Evolutionary conservation across 257 asterid species (phyloP).

Genomic region (Fraxinus pennsylvanica): DNA sequence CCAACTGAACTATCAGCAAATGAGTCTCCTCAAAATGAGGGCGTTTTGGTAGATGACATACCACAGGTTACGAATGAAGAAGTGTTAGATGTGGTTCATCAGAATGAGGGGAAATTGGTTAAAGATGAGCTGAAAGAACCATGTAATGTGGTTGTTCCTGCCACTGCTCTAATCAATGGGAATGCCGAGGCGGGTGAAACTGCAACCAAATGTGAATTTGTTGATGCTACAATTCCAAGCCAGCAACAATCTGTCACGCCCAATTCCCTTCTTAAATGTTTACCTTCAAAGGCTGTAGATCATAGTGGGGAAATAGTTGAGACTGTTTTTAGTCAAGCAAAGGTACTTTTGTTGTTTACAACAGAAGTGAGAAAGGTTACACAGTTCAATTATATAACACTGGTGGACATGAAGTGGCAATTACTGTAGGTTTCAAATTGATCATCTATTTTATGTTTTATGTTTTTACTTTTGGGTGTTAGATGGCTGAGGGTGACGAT

Average conservation of each 20-base stretch:
- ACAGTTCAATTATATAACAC: not conserved
- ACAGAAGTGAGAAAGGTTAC: not conserved
- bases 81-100: slow-evolving; percentile 17
- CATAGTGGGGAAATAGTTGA: slow-evolving; percentile 48
- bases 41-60: slow-evolving; percentile 23
- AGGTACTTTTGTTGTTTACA: slow-evolving; percentile 41
- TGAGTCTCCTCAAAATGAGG: slow-evolving; percentile 40
- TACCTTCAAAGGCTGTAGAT: slow-evolving; percentile 48
- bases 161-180: slow-evolving; percentile 24
- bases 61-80: slow-evolving; percentile 33
- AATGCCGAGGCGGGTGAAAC: slow-evolving; percentile 28
- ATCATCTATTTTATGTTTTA: not conserved
- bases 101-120: slow-evolving; percentile 31
- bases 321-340: slow-evolving; percentile 40
- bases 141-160: slow-evolving; percentile 18
- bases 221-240: slow-evolving; percentile 37
- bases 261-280: slow-evolving; percentile 36
- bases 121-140: slow-evolving; percentile 31
- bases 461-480: slow-evolving; percentile 21
- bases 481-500: slow-evolving; percentile 67
- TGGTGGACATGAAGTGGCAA: slow-evolving; percentile 10
- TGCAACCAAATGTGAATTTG: slow-evolving; percentile 33
- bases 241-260: slow-evolving; percentile 65
- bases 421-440: not conserved
- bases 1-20: slow-evolving; percentile 41